phyloP scores from a whole-genome alignment of 2,329 filamentous ascomycete species.

The Chaetomium olivaceum region DNA sequence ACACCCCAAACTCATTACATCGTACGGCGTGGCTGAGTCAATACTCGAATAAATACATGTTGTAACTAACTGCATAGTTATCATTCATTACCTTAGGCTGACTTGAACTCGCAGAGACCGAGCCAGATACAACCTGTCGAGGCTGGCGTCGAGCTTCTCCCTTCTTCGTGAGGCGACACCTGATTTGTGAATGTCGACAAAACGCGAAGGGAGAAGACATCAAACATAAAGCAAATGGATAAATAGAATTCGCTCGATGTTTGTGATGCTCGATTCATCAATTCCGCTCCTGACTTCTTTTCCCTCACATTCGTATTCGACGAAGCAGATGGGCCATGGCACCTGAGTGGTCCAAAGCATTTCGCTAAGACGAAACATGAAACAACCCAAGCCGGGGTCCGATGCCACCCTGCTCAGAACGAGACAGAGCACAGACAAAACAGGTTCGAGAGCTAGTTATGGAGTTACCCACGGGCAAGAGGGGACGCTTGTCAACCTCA shows the following conservation, averaged over 20 bases:
- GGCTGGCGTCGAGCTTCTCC: background rate
- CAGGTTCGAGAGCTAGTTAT: background rate
- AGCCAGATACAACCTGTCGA: background rate
- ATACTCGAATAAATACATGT: no score
- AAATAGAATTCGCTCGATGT: background rate
- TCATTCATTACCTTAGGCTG: background rate
- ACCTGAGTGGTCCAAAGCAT: background rate
- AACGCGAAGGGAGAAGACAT: background rate
- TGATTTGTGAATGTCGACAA: no score
- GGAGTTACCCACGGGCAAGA: background rate
- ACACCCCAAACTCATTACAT: no score
- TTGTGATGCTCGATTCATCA: background rate
- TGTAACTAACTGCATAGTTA: no score
- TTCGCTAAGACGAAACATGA: slow-evolving; percentile 24
- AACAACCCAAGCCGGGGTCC: slow-evolving; percentile 11
- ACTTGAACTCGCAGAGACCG: background rate
- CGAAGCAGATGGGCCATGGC: background rate
- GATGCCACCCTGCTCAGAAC: slow-evolving; percentile 6
- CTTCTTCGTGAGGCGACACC: background rate
- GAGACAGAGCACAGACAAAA: background rate
- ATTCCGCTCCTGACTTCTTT: background rate
- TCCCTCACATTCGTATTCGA: background rate
- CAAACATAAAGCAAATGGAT: background rate
- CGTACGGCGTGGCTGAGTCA: no score
- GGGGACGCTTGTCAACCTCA: background rate